These are phyloP conservation scores for Coniochaeta ligniaria DNA, from an alignment of 2,329 filamentous ascomycete species.

Conservation along the genomic window DNA sequence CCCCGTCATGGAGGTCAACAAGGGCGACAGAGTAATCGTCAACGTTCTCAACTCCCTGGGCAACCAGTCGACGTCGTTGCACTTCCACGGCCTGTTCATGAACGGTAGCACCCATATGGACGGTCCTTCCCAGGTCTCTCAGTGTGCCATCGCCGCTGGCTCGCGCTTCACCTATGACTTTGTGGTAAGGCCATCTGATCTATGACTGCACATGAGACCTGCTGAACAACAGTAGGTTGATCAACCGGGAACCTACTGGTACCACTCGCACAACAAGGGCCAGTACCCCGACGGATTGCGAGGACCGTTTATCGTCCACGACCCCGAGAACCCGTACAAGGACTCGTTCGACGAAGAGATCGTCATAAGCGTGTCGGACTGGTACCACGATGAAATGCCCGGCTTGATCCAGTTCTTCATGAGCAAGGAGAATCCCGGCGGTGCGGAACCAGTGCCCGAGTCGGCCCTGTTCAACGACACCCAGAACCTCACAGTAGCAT, in stretches of 20 bases:
- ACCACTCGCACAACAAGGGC: slow-evolving; percentile 61
- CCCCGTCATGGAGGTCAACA: slow-evolving; percentile 54
- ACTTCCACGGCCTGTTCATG: slow-evolving; percentile 67
- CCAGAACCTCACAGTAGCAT: slow-evolving; percentile 47
- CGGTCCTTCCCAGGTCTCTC: slow-evolving; percentile 57
- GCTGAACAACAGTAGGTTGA: slow-evolving; percentile 32
- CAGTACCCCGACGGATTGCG: slow-evolving; percentile 67
- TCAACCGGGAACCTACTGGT: slow-evolving; percentile 74
- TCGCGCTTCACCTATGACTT: slow-evolving; percentile 64
- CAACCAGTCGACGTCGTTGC: slow-evolving; percentile 56
- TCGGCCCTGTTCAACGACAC: slow-evolving; percentile 67
- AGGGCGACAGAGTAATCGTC: slow-evolving; percentile 55
- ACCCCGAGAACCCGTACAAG: slow-evolving; percentile 51
- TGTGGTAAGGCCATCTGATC: slow-evolving; percentile 34
- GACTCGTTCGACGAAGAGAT: slow-evolving; percentile 55
- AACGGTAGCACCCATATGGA: slow-evolving; percentile 66
- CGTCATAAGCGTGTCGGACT: slow-evolving; percentile 58
- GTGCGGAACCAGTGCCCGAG: slow-evolving; percentile 60
- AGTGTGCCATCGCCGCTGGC: slow-evolving; percentile 60
- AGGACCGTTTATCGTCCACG: slow-evolving; percentile 57
- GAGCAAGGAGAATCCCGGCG: slow-evolving; percentile 46
- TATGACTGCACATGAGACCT: not conserved
- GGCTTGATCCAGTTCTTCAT: slow-evolving; percentile 41
- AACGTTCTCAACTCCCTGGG: slow-evolving; percentile 52
- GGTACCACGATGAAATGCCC: slow-evolving; percentile 58